Percentiles rank a stretch among this genome's conserved stretches.
Conservation (phyloP, 352 stramenopile genomes). For the Thalassiosira pacifica region DNA sequence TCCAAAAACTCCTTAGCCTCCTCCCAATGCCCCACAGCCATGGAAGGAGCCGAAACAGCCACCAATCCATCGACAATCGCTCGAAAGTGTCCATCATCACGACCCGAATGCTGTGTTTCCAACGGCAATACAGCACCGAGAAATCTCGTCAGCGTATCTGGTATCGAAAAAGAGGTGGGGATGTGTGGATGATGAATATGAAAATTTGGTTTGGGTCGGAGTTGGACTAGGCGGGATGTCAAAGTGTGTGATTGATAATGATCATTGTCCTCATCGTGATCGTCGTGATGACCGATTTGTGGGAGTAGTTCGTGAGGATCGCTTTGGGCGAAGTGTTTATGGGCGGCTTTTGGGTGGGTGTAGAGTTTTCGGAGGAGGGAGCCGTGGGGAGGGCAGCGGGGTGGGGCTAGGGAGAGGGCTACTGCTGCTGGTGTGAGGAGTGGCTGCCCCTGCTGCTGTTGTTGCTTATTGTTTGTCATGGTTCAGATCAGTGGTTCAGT, state of each 20-base stretch:
- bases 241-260: slow-evolving; percentile 28
- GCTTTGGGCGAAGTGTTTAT: slow-evolving; percentile 14
- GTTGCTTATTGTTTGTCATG: background rate
- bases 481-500: no score
- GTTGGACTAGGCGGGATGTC: slow-evolving; percentile 1
- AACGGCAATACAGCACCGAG: slow-evolving; percentile 66
- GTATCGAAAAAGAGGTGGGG: slow-evolving; percentile 37
- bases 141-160: slow-evolving; percentile 62
- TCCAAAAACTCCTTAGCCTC: slow-evolving; percentile 64
- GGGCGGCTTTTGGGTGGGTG: background rate
- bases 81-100: slow-evolving; percentile 75
- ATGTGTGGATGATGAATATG: slow-evolving; percentile 69
- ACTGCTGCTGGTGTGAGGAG: slow-evolving; percentile 68
- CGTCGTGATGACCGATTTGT: background rate
- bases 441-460: slow-evolving; percentile 22
- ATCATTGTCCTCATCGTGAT: slow-evolving; percentile 6
- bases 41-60: slow-evolving; percentile 31
- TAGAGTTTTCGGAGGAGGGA: slow-evolving; percentile 49
- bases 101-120: slow-evolving; percentile 64
- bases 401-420: slow-evolving; percentile 68
- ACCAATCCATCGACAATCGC: slow-evolving; percentile 66
- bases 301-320: background rate
- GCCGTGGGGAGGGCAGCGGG: slow-evolving; percentile 58
- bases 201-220: background rate
- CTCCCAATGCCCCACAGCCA: slow-evolving; percentile 49